Percentiles rank a stretch among this genome's conserved stretches.
Evolutionary conservation across 2,329 filamentous ascomycete species (phyloP).

Genomic region (Trichophyton simii): DNA sequence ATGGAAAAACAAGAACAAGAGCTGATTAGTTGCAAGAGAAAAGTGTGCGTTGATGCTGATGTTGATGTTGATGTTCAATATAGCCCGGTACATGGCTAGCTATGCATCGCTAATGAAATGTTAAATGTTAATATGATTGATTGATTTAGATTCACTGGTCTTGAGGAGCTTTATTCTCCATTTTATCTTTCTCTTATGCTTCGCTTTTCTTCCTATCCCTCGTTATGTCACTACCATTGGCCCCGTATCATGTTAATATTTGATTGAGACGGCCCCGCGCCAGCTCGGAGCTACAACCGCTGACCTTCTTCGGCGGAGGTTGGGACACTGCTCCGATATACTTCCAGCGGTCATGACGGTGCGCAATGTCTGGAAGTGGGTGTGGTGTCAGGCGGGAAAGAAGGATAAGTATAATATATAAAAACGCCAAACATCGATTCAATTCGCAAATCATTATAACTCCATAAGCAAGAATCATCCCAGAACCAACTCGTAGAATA

Average conservation of each 20-base stretch:
- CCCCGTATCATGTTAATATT: too few species aligned
- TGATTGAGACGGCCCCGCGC: too few species aligned
- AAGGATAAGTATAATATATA: neutral
- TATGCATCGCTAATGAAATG: neutral
- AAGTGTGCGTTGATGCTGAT: neutral
- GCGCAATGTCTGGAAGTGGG: neutral
- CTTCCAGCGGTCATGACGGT: neutral
- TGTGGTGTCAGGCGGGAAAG: neutral
- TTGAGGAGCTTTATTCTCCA: neutral
- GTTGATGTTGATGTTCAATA: neutral
- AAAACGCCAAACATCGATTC: neutral
- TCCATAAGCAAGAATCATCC: neutral
- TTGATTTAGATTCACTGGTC: neutral
- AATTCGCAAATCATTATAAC: neutral
- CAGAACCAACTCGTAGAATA: constrained; percentile 62
- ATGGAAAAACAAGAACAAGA: neutral
- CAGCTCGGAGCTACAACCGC: too few species aligned
- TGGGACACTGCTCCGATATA: too few species aligned
- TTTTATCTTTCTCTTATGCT: too few species aligned
- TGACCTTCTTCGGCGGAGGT: too few species aligned
- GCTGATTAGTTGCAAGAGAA: neutral
- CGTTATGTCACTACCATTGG: too few species aligned
- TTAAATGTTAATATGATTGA: neutral
- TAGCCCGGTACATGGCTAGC: neutral
- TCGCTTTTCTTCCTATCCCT: too few species aligned